Conservation (phyloP, 2,329 filamentous ascomycete genomes). For the Hirsutella rhossiliensis region DNA sequence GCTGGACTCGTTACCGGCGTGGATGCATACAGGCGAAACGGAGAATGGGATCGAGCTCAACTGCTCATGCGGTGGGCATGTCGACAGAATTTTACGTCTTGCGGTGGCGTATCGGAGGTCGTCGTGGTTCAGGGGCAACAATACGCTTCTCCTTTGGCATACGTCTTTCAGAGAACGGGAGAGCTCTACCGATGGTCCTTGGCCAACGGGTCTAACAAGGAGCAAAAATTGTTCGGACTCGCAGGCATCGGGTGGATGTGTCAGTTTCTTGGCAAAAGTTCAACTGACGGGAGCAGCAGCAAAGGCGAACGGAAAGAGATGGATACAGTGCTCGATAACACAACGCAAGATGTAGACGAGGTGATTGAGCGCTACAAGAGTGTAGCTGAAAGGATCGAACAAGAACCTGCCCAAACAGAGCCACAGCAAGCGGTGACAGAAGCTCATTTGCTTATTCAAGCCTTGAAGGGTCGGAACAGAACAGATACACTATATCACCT, state of each 20-base stretch:
- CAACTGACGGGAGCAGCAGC: neutral
- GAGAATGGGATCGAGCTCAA: constrained; percentile 1
- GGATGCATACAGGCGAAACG: neutral
- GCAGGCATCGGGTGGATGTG: neutral
- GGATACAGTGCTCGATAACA: neutral
- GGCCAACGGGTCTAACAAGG: neutral
- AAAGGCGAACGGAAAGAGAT: neutral
- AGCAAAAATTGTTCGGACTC: neutral
- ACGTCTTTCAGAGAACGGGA: neutral
- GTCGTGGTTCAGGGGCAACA: neutral
- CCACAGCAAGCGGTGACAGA: neutral
- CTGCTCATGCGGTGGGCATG: constrained; percentile 1
- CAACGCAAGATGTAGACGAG: neutral
- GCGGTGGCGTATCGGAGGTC: neutral
- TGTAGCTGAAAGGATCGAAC: neutral
- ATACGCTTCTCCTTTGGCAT: neutral
- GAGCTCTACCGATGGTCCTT: constrained; percentile 5
- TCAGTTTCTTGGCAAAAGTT: neutral
- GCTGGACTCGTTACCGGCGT: neutral
- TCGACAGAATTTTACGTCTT: neutral
- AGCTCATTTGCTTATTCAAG: neutral
- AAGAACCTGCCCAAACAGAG: constrained; percentile 2
- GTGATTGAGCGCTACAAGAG: constrained; percentile 4
- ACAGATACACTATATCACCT: neutral
- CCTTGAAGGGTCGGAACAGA: neutral